Evolutionary conservation across 2,329 filamentous ascomycete species (phyloP), one percentile per base, ranked within the genome.

Genomic region (Neopestalotiopsis sp.): DNA sequence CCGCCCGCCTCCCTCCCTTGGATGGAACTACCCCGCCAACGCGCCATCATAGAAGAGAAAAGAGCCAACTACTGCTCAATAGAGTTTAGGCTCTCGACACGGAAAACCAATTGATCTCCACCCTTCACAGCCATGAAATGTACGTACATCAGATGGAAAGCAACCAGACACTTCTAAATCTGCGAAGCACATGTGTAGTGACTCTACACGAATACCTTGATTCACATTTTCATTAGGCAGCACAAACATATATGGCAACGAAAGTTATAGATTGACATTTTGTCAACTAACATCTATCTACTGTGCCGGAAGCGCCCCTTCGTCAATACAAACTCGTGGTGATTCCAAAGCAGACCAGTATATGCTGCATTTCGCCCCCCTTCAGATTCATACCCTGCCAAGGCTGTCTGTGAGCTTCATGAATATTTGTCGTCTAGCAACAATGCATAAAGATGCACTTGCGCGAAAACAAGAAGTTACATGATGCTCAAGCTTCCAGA

Each of bases 281-380:
- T 62, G 30, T 30, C 20, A 12, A 38, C 10, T 7, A 38, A 38
- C 32, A 17, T 64, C 40, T 40, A 28, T 45, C 10, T 34, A 49
- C 34, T 64, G 40, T 34, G 20, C 12, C 45, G 20, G 14, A 52
- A 52, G 17, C 61, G 24, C 24, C 24, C 61, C 28, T 49, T 32
- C 61, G 40, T 28, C 40, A 6, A 64, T 64, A 64, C 61, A 64
- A 64, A 64, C 61, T 38, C 34, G 61, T 64, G 20, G 61, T 64
- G 40, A 64, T 64, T 64, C 61, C 61, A 64, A 64, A 13, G 61
- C 61, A 49, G 38, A 64, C 61, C 34, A 52, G 38, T 64, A 64
- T 14, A 64, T 64, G 40, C 61, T 64, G 61, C 61, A 64, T 45
- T 64, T 64, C 49, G 40, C 61, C 40, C 40, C 61, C 45, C 61